Base-by-base conservation (phyloP, 1,139 yeast species). In the Scheffersomyces titani region DNA sequence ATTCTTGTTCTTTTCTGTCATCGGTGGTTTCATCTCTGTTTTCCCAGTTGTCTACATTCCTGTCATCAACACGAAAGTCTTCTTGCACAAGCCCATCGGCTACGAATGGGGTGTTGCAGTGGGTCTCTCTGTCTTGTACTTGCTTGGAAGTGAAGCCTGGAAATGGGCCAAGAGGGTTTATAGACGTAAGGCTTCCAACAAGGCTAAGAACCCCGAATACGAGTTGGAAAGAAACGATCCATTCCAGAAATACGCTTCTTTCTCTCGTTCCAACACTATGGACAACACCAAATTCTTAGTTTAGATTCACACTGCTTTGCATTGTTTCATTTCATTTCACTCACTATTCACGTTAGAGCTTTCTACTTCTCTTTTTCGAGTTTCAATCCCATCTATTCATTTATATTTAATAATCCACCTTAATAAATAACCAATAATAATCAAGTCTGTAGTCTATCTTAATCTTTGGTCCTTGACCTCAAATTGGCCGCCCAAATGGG, bases 11-110 rank as follows among this genome's bases (percentile, higher is more conserved):
- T 91, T 96, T 94, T 90, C 97, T 0, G 86, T 92, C 51, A 69
- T 89, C 52, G 79, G 84, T 44, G 97, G 96, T 0, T 84, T 89
- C 63, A 70, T 83, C 18, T 80, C 92, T 1, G 88, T 89, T 7
- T 88, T 92, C 82, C 97, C 97, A 40, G 89, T 90, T 45, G 84
- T 91, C 49, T 91, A 91, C 72, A 91, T 92, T 63, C 97, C 97
- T 1, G 97, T 90, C 24, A 90, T 92, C 66, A 92, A 92, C 71
- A 76, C 81, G 55, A 82, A 84, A 61, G 97, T 92, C 16, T 92
- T 92, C 70, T 78, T 88, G 65, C 97, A 92, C 70, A 80, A 76
- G 13, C 86, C 89, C 5, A 90, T 91, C 61, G 83, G 88, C 3
- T 88, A 87, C 75, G 97, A 91, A 75, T 91, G 97, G 96, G 96